These are phyloP conservation scores for Pugionium dolabratum DNA, from an alignment of 345 rosid genomes.

Conservation along the genomic window DNA sequence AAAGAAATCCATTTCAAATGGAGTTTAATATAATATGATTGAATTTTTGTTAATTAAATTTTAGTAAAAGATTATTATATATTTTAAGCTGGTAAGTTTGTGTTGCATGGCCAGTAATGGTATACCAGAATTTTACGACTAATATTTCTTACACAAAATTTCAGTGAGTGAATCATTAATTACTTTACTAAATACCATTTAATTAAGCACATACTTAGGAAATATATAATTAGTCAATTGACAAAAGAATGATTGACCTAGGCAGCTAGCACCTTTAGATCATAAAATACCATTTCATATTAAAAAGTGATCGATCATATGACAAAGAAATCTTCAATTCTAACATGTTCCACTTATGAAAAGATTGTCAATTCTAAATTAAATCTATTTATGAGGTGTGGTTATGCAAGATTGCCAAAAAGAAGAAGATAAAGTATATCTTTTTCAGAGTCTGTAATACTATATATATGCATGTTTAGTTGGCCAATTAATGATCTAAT, in stretches of 20 bases:
- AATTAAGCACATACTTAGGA: neutral
- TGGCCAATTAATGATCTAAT: neutral
- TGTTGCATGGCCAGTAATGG: too few species aligned
- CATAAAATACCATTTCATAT: neutral
- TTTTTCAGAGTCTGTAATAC: conserved; percentile 10
- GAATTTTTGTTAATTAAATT: neutral
- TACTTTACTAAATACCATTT: neutral
- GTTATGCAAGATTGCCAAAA: conserved; percentile 5
- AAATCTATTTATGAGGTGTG: conserved; percentile 5
- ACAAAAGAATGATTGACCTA: neutral
- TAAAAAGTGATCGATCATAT: neutral
- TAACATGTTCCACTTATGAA: conserved; percentile 25
- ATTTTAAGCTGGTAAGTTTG: too few species aligned
- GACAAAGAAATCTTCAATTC: neutral
- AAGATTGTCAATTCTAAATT: neutral
- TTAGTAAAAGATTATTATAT: neutral
- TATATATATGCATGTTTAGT: conserved; percentile 14
- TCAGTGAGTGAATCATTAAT: too few species aligned
- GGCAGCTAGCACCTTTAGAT: neutral
- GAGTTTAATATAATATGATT: conserved; percentile 3
- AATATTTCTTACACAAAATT: too few species aligned
- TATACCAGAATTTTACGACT: too few species aligned
- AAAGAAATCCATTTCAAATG: conserved; percentile 12
- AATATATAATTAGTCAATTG: conserved; percentile 7
- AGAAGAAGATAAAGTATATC: neutral